Base-by-base conservation (phyloP, 179 eudicot species). In the Camellia oleifera region DNA sequence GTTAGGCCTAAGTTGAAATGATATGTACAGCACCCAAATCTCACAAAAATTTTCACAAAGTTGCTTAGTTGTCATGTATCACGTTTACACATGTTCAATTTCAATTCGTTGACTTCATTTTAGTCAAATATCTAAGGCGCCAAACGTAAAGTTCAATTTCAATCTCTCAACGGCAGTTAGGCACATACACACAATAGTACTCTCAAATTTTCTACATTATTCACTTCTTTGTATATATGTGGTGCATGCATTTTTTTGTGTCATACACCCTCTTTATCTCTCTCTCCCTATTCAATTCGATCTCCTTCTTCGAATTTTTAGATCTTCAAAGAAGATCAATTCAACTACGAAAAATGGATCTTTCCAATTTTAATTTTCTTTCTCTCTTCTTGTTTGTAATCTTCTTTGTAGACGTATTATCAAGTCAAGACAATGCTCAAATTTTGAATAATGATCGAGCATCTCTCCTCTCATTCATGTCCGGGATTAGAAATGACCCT, bases 121-220 rank as follows among this genome's bases (percentile, higher is more conserved):
- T 32, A 57, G 83, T 86, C 87, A 86, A 84, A 72, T 63, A 58
- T 79, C 85, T 69, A 65, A 84, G 88, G 89, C 89, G 90, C 93
- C 89, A 90, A 90, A 85, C 53, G 74, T 77, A 80, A 78, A 77
- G 64, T 78, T 81, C 83, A 72, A 77, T 60, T 53, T 68, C 15
- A 7, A 32, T 23, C 84, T 82, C 40, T 88, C 81, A 87, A 88
- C 90, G 91, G 85, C 85, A 84, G 92, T 92, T 92, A 89, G 97
- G 97, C 87, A 90, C 82, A 89, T 75, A 77, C 62, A 58, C 72
- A 45, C 18, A 17, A 68, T 26, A 40, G 74, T 75, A 20, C 42
- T 64, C 52, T 46, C 40, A 15, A 63, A 56, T 72, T 69, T 62
- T 78, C 42, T 76, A 23, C 42, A 50, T 20, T 80, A 3, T 63